Base-by-base conservation (phyloP, 2,329 filamentous ascomycete species). In the Pseudogymnoascus sp. region DNA sequence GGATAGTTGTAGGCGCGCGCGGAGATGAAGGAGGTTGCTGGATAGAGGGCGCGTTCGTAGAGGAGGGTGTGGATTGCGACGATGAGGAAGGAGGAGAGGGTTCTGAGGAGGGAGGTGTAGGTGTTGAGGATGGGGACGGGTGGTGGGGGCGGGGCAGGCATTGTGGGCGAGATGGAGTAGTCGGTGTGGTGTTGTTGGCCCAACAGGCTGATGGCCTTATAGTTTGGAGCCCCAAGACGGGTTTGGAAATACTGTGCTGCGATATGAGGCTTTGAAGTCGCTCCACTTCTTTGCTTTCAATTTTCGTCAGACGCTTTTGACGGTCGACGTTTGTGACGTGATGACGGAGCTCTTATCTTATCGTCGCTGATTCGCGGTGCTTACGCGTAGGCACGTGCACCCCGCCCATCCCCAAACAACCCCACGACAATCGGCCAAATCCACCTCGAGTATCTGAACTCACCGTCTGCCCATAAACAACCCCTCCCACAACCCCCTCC, bases 41-140 rank as follows among this genome's bases (percentile, higher is more conserved):
- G 87, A 71, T 91, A 91, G 69, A 90, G 82, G 63, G 77, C 75
- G 66, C 88, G 85, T 50, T 88, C 81, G 74, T 85, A 88, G 63
- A 90, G 80, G 68, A 91, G 86, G 64, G 88, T 88, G 73, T 91
- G 88, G 66, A 88, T 84, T 65, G 86, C 84, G 62, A 88, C 85
- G 65, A 83, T 86, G 59, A 91, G 81, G 76, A 90, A 90, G 72
- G 83, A 81, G 67, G 81, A 82, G 72, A 89, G 86, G 63, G 83
- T 82, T 63, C 78, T 74, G 67, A 85, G 78, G 68, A 87, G 78
- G 59, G 78, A 76, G n/a, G 68, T 64, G 40, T 65, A 67, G 53
- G 78, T 81, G 64, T 79, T 78, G 62, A 81, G 75, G 46, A 67
- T 65, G 67, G 75, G 69, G 70, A 38, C 10, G 26, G 22, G 59